phyloP scores from a whole-genome alignment of 2,329 filamentous ascomycete species.

The Tolypocladium paradoxum region DNA sequence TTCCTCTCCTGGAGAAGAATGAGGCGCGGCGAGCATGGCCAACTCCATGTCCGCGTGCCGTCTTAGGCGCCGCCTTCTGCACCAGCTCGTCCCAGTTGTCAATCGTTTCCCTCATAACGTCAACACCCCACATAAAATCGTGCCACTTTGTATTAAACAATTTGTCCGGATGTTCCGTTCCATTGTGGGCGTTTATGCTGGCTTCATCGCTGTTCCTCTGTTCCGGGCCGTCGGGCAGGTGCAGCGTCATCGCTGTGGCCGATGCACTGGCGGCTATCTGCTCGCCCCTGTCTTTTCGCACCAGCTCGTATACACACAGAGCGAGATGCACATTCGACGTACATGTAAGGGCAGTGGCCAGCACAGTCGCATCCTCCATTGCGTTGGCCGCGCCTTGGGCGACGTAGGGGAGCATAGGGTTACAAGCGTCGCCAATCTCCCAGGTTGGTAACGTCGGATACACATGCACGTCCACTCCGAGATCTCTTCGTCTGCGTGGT shows the following conservation, averaged over 20 bases:
- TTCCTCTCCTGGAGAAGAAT: too few relatives aligned
- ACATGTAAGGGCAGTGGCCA: constrained; percentile 26
- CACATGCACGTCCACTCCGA: constrained; percentile 56
- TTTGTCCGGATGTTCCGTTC: constrained; percentile 10
- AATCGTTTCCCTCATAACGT: constrained; percentile 18
- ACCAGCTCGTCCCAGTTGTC: constrained; percentile 9
- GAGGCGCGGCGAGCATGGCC: too few relatives aligned
- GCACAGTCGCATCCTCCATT: constrained; percentile 53
- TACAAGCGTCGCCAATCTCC: constrained; percentile 54
- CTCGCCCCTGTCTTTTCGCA: constrained; percentile 10
- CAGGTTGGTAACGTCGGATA: constrained; percentile 53
- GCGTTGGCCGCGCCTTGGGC: constrained; percentile 59
- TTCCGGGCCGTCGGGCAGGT: constrained; percentile 10
- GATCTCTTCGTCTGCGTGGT: constrained; percentile 52
- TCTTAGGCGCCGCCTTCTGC: background rate
- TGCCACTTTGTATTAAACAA: constrained; percentile 15
- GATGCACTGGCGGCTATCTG: constrained; percentile 9
- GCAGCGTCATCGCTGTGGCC: constrained; percentile 5
- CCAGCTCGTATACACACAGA: constrained; percentile 9
- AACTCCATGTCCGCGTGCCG: too few relatives aligned
- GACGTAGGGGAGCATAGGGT: constrained; percentile 57
- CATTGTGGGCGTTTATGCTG: constrained; percentile 5
- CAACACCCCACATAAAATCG: constrained; percentile 19
- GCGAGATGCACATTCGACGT: constrained; percentile 9
- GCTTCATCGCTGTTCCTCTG: constrained; percentile 9